A percentile compares a stretch with the other conserved stretches of the same genome.
phyloP scores from a whole-genome alignment of 805 yeast genomes.

The Saccharomyces paradoxus region DNA sequence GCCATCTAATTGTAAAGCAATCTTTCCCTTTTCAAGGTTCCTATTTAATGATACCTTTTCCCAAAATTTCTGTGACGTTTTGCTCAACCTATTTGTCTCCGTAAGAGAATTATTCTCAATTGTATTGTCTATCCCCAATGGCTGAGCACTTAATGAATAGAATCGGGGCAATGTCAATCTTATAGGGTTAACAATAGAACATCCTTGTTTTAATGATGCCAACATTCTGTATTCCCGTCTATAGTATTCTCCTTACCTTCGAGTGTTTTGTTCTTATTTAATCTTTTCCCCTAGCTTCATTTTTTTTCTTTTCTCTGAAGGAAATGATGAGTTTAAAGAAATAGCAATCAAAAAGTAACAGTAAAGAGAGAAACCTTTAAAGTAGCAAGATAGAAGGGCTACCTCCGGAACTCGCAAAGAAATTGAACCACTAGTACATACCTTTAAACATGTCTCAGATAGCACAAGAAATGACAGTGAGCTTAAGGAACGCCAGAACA shows the following conservation, averaged over 20 bases:
- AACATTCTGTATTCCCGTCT: background rate
- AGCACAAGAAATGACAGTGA: constrained; percentile 19
- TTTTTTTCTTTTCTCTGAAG: background rate
- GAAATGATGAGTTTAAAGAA: background rate
- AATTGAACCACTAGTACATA: background rate
- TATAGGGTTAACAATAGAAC: background rate
- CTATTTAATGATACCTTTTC: constrained; percentile 45
- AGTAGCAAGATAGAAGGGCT: too few relatives aligned
- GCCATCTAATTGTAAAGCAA: constrained; percentile 58
- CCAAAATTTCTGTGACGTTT: constrained; percentile 74
- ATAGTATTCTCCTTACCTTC: background rate
- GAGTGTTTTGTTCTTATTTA: background rate
- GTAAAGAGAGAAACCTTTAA: too few relatives aligned
- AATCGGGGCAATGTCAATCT: background rate
- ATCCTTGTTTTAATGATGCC: background rate
- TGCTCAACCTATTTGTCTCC: constrained; percentile 62
- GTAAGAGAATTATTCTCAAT: constrained; percentile 46
- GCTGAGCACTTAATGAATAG: constrained; percentile 10
- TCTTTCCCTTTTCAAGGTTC: constrained; percentile 29
- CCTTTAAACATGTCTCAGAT: background rate
- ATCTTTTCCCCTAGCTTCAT: background rate
- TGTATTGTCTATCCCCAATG: constrained; percentile 30
- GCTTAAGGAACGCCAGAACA: constrained; percentile 22
- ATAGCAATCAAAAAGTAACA: background rate
- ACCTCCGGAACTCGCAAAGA: background rate